phyloP scores from a whole-genome alignment of 1,284 basidiomycete species.

The Flammula alnicola region DNA sequence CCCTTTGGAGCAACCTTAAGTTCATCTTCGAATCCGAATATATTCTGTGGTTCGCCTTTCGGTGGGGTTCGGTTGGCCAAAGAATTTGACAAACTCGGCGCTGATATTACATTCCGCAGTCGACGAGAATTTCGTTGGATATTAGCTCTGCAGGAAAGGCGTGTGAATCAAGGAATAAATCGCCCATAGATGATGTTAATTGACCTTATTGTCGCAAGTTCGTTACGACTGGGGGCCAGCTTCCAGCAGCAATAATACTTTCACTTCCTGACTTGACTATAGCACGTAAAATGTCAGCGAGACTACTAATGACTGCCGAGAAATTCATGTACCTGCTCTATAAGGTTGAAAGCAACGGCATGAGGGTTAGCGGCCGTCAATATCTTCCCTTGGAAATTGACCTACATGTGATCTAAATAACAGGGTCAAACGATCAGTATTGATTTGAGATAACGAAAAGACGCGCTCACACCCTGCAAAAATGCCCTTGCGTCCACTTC shows the following conservation, averaged over 20 bases:
- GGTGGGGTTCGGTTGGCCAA: slow-evolving; percentile 71
- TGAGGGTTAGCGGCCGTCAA: not conserved
- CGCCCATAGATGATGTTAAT: not conserved
- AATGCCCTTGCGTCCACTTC: slow-evolving; percentile 79
- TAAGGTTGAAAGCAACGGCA: not conserved
- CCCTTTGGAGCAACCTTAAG: slow-evolving; percentile 90
- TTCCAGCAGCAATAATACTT: slow-evolving; percentile 78
- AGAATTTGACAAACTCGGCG: slow-evolving; percentile 72
- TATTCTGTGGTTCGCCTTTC: slow-evolving; percentile 67
- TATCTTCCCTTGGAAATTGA: not conserved
- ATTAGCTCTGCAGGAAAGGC: slow-evolving; percentile 51
- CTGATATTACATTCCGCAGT: slow-evolving; percentile 69
- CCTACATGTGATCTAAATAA: slow-evolving; percentile 49
- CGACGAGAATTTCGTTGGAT: slow-evolving; percentile 65
- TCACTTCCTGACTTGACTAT: slow-evolving; percentile 72
- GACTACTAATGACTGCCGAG: not conserved
- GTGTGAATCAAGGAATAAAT: not conserved
- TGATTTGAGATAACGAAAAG: not conserved
- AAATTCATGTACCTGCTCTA: slow-evolving; percentile 9
- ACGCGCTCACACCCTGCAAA: slow-evolving; percentile 72
- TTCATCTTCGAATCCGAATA: slow-evolving; percentile 84
- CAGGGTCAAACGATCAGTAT: not conserved
- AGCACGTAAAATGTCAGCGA: not conserved
- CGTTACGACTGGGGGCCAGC: slow-evolving; percentile 85
- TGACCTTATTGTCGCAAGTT: slow-evolving; percentile 76